Evolutionary conservation across 2,329 filamentous ascomycete species (phyloP), one percentile per base, ranked within the genome.

Genomic region (Phaeoacremonium minimum): DNA sequence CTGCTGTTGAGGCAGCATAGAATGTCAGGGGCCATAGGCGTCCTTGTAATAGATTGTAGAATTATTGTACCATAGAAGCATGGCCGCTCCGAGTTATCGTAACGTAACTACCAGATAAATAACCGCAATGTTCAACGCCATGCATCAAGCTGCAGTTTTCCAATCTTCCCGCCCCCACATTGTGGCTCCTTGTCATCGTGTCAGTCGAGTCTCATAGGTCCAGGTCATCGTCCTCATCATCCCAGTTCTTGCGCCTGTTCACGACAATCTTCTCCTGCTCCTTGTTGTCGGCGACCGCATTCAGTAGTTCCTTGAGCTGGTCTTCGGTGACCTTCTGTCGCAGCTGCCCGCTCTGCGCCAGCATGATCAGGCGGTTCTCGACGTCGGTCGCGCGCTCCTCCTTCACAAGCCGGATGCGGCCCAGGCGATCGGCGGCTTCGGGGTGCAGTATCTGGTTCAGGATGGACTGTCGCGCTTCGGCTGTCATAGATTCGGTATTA

Each of bases 381-480:
- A 98, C 80, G 54, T 96, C 89, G 43, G 75, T 77, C 22, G 93
- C 93, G 53, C 93, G 87, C 50, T 84, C 83, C 59, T 90, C 88
- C 67, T 97, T 97, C 56, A 98, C 93, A 42, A 98, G 81, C 20
- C 91, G 85, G 66, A 98, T 97, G 47, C 93, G 87, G 39, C 87
- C 88, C 2, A 98, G 77, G 12, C 93, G 86, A 67, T 98, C 93
- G 42, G 88, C 86, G 14, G 93, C 93, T 56, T 91, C 88, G 48
- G 93, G 93, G 53, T 90, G 83, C 44, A 98, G 87, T 69, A 98
- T 97, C 64, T 97, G 93, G 50, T 77, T 78, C 44, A 98, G 82
- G 50, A 96, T 85, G 41, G 78, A 74, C 52, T 80, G 70, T 41
- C 88, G 85, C 28, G 84, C 83, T 59, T 91, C 86, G 46, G 77